Percentiles rank a stretch among this genome's conserved stretches.
Evolutionary conservation across 2,329 filamentous ascomycete species (phyloP).

Genomic region (Alternaria metachromatica): DNA sequence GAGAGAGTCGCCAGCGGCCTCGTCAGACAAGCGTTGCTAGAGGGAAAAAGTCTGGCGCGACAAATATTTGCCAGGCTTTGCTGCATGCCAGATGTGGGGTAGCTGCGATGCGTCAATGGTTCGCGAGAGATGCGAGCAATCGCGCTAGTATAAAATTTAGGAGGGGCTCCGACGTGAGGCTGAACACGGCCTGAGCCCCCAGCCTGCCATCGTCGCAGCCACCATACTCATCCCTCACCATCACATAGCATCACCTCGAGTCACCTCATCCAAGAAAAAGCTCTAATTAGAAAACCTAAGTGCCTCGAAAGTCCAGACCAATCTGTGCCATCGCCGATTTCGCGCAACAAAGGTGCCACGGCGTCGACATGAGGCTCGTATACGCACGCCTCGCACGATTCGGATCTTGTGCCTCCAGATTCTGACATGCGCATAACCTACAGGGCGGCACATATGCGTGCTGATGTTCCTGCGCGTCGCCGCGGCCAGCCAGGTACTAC

Average conservation of each 20-base stretch:
- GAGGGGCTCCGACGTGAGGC: constrained; percentile 22
- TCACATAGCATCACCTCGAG: not conserved
- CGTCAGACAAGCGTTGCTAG: constrained; percentile 25
- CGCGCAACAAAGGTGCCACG: constrained; percentile 15
- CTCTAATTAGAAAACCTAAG: not conserved
- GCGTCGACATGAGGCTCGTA: constrained; percentile 4
- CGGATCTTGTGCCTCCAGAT: constrained; percentile 4
- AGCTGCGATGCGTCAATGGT: constrained; percentile 35
- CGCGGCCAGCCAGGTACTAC: constrained; percentile 2
- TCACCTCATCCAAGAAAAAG: not conserved
- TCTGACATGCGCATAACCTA: constrained; percentile 10
- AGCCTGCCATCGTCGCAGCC: not conserved
- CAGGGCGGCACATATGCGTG: constrained; percentile 1
- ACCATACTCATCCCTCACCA: not conserved
- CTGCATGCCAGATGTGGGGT: constrained; percentile 39
- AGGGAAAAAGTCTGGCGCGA: constrained; percentile 35
- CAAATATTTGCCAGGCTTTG: constrained; percentile 23
- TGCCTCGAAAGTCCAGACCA: not conserved
- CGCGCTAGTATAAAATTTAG: constrained; percentile 36
- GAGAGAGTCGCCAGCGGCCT: constrained; percentile 46
- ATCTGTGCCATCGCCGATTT: not conserved
- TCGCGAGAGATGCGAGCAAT: constrained; percentile 17
- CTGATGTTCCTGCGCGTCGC: constrained; percentile 8
- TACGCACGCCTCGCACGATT: constrained; percentile 4
- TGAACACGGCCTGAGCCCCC: not conserved